Evolutionary conservation across 139 green algal species (phyloP).

Genomic region (Auxenochlorella pyrenoidosa): DNA sequence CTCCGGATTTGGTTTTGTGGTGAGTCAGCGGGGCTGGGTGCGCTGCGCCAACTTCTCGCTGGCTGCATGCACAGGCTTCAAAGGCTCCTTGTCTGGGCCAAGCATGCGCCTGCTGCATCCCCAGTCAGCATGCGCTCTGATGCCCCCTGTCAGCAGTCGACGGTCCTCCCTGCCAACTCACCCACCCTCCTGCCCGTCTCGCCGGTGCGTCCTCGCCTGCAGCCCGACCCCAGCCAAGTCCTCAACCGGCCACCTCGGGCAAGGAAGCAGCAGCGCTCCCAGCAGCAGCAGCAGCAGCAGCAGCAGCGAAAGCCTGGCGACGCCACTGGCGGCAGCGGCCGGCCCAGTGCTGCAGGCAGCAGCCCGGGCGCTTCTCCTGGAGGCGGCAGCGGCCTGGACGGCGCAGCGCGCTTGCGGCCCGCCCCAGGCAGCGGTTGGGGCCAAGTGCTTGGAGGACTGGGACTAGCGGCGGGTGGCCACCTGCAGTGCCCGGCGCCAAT

Average conservation of each 20-base stretch:
- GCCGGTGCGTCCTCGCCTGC: background rate
- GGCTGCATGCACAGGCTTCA: too few species aligned
- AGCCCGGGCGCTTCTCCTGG: background rate
- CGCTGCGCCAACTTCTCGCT: background rate
- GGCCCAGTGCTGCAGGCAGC: background rate
- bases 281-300: slow-evolving; percentile 8
- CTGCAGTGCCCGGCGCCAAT: slow-evolving; percentile 80
- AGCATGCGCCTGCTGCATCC: too few species aligned
- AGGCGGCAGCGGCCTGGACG: background rate
- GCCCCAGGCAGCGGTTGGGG: background rate
- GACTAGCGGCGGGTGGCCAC: slow-evolving; percentile 56
- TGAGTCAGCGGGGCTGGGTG: slow-evolving; percentile 13
- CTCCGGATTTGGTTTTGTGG: slow-evolving; percentile 42
- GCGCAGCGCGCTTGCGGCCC: slow-evolving; percentile 19
- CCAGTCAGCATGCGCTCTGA: too few species aligned
- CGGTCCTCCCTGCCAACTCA: too few species aligned
- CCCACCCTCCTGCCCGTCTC: background rate
- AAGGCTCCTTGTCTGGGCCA: too few species aligned
- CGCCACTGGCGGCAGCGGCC: background rate
- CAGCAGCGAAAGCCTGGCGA: slow-evolving; percentile 28
- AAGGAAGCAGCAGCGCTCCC: slow-evolving; percentile 12
- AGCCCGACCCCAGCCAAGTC: slow-evolving; percentile 35
- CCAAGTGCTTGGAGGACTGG: slow-evolving; percentile 51
- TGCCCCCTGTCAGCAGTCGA: too few species aligned
- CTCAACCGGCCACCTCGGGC: slow-evolving; percentile 12